A percentile compares a stretch with the other conserved stretches of the same genome.
Evolutionary conservation across 768 basidiomycete species (phyloP).

Genomic region (Russula abietina): DNA sequence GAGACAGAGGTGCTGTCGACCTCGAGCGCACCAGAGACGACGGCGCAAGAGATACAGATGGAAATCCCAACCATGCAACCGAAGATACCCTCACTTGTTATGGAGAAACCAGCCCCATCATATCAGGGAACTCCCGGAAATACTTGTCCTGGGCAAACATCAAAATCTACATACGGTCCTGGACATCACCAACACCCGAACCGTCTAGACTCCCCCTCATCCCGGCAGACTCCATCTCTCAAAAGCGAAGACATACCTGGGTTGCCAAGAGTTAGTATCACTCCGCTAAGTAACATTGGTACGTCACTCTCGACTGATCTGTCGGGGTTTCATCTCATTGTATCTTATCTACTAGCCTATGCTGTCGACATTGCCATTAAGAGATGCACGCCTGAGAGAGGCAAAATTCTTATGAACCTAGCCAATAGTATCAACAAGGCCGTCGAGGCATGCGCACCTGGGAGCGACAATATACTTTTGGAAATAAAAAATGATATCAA

Average conservation of each 20-base stretch:
- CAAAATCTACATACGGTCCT: conserved; percentile 2
- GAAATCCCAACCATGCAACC: not conserved
- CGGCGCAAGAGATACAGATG: conserved; percentile 9
- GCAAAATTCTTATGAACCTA: conserved; percentile 50
- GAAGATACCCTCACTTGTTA: not conserved
- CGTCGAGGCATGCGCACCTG: conserved; percentile 63
- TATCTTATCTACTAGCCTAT: conserved; percentile 10
- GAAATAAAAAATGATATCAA: too few relatives aligned
- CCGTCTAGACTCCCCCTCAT: not conserved
- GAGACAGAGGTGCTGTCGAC: conserved; percentile 11
- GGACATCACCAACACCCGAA: conserved; percentile 3
- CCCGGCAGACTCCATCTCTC: not conserved
- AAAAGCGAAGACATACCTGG: not conserved
- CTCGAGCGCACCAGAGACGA: conserved; percentile 16
- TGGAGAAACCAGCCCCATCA: not conserved
- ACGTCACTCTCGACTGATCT: not conserved
- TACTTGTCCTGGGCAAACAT: conserved; percentile 19
- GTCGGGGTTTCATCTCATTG: not conserved
- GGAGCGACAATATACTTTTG: conserved; percentile 28
- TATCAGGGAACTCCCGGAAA: not conserved
- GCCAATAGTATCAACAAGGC: conserved; percentile 36
- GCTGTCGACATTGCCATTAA: conserved; percentile 50
- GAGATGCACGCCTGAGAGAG: conserved; percentile 65
- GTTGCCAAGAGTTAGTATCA: conserved; percentile 29
- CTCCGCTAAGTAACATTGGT: conserved; percentile 43